Conservation (phyloP, 305 asterid genomes). For the Stenogyne calaminthoides region DNA sequence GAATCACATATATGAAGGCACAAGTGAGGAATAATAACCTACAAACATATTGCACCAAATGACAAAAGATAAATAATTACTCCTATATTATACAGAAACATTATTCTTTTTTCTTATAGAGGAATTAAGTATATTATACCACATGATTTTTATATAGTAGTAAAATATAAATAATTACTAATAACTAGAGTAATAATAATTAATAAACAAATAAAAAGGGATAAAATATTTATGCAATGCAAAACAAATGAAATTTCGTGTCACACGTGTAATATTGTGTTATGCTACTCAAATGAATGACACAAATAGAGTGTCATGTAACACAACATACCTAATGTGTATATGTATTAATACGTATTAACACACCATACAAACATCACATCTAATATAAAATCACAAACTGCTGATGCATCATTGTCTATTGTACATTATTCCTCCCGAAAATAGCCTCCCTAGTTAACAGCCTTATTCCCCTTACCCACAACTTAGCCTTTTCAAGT, state of each 20-base stretch:
- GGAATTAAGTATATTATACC: neutral
- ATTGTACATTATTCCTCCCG: slow-evolving; percentile 27
- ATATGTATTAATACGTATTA: neutral
- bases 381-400: neutral
- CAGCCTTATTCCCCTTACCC: slow-evolving; percentile 76
- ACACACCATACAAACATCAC: neutral
- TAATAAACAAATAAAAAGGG: no score
- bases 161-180: no score
- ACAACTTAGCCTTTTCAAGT: slow-evolving; percentile 54
- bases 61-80: neutral
- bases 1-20: no score
- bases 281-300: no score
- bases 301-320: no score
- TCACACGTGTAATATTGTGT: no score
- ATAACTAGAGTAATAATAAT: no score
- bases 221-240: neutral
- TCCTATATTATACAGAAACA: neutral
- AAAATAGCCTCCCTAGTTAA: slow-evolving; percentile 63
- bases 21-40: no score
- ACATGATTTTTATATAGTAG: neutral
- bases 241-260: neutral
- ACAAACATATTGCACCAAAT: neutral
- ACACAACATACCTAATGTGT: neutral
- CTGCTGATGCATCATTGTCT: no score
- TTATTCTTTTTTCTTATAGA: neutral